Evolutionary conservation across 2,329 filamentous ascomycete genomes (phyloP), one percentile per base, ranked within the genome.

Genomic region (Ceratocystis ficicola): DNA sequence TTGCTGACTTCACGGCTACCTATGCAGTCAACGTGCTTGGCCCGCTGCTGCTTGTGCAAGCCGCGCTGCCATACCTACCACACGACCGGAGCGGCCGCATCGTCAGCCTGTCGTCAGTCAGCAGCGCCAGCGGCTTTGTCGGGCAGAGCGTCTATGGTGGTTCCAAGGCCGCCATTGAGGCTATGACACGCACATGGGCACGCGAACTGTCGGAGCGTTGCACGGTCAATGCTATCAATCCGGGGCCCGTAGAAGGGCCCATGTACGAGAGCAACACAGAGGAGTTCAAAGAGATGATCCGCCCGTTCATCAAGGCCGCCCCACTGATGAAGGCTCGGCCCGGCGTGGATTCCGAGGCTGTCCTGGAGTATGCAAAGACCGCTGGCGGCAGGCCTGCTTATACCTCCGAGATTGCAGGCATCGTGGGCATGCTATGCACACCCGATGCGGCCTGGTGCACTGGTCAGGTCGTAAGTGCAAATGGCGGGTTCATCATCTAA

Each of bases 11-110:
- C 76, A 80, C 85, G 55, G 77, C 81, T 70, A 85, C 87, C 66
- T 95, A 90, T 77, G 82, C 83, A 66, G 81, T 94, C 76, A 95
- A 95, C 72, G 90, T 95, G 25, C 82, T 90, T 8, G 90, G 88
- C 0, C 90, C 90, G 0, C 76, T 95, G 25, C 81, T 95, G 1
- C 79, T 95, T 15, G 83, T 89, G 30, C 86, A 95, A 75, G 88
- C 88, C 4, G 83, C 84, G 0, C 76, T 85, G 41, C 86, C 85
- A 0, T 86, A 87, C 75, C 80, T 95, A 3, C 90, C 83, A 1
- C 76, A 74, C 65, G 88, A 89, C 75, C 86, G 86, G 69, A 85
- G 79, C 69, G 81, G 75, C 67, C 80, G 78, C 65, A 78, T 85
- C 69, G 76, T 85, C 71, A 83, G 80, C 73, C 74, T 84, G 64